A percentile compares a stretch with the other conserved stretches of the same genome.
Conservation (phyloP, 257 asterid genomes). For the Nicotiana attenuata region DNA sequence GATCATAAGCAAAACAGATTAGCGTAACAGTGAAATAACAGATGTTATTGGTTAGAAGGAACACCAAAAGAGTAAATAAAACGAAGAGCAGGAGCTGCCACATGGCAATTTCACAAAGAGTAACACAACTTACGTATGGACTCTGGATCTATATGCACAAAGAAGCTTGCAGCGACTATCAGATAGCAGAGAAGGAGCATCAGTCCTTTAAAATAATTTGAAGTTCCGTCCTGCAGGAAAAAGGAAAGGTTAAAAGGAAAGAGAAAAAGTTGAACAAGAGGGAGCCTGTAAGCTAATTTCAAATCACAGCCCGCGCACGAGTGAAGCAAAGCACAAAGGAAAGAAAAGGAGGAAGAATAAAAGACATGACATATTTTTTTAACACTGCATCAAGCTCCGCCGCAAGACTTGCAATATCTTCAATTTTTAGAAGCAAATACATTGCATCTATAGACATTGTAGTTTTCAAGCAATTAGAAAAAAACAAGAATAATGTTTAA, state of each 20-base stretch:
- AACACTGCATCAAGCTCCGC: not conserved
- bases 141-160: slow-evolving; percentile 72
- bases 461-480: not conserved
- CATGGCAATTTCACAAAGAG: not conserved
- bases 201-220: slow-evolving; percentile 88
- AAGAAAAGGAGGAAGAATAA: not conserved
- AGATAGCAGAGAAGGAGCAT: slow-evolving; percentile 86
- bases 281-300: not conserved
- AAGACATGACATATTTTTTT: not conserved
- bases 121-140: slow-evolving; percentile 44
- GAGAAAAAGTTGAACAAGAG: not conserved
- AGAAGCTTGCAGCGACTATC: slow-evolving; percentile 90
- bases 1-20: not conserved
- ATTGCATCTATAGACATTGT: not conserved
- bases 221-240: slow-evolving; percentile 75
- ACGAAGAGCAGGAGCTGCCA: not conserved
- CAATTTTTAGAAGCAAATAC: not conserved
- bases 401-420: not conserved
- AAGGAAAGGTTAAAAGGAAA: not conserved
- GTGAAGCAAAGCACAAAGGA: slow-evolving; percentile 1
- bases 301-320: not conserved
- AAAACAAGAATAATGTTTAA: not conserved
- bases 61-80: not conserved
- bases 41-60: not conserved
- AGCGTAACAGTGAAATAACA: not conserved